Evolutionary conservation across 1,284 basidiomycete species (phyloP).

Genomic region (Rhodotorula sp.): DNA sequence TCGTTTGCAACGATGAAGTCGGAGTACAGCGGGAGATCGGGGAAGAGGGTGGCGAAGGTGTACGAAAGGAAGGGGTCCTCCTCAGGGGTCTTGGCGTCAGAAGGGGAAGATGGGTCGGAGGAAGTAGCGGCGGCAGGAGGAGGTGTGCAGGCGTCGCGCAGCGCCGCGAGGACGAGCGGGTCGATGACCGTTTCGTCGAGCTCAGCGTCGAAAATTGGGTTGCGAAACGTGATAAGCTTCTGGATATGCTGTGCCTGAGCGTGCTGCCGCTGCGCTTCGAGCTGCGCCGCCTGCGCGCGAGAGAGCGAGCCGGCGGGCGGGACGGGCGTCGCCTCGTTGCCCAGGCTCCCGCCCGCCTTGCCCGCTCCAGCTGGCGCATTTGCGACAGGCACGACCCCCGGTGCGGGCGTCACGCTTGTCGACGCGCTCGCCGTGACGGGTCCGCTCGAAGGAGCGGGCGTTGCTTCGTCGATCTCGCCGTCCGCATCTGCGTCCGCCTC

Average conservation of each 20-base stretch:
- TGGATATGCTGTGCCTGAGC: conserved; percentile 30
- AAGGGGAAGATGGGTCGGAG: not conserved
- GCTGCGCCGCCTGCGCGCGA: conserved; percentile 11
- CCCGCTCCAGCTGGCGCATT: conserved; percentile 17
- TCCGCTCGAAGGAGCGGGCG: conserved; percentile 41
- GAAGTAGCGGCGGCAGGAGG: not conserved
- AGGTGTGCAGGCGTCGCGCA: conserved; percentile 2
- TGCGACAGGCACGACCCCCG: not conserved
- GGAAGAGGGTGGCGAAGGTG: conserved; percentile 45
- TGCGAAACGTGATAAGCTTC: conserved; percentile 37
- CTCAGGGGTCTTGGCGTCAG: not conserved
- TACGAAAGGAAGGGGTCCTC: conserved; percentile 24
- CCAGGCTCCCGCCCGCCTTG: conserved; percentile 10
- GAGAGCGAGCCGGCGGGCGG: conserved; percentile 6
- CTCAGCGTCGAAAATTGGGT: conserved; percentile 42
- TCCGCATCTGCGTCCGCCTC: conserved; percentile 46
- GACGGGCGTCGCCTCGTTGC: conserved; percentile 18
- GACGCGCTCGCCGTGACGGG: conserved; percentile 32
- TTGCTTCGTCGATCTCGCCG: conserved; percentile 43
- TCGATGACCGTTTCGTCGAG: conserved; percentile 34
- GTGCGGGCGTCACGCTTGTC: conserved; percentile 36
- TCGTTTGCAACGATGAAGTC: conserved; percentile 37
- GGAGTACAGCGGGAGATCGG: conserved; percentile 38
- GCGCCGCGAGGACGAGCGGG: conserved; percentile 15
- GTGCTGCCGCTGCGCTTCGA: conserved; percentile 17